phyloP scores from a whole-genome alignment of 306 rosid genomes.

The Vigna hirtella region DNA sequence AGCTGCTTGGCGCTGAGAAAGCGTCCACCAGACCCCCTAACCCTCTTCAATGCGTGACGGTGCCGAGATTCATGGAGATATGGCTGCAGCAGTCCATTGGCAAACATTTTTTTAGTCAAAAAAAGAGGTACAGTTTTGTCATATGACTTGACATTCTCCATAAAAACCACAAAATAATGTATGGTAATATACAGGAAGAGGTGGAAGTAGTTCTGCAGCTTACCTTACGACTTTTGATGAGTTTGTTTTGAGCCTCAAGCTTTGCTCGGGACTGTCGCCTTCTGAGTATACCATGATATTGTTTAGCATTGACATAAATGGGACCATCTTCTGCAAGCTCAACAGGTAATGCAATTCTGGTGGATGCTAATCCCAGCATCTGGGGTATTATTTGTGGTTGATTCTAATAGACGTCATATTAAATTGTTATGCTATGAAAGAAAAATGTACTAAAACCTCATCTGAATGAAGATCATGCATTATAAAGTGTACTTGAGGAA shows the following conservation, averaged over 20 bases:
- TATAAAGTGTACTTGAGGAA: slow-evolving; percentile 20
- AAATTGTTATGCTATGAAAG: background rate
- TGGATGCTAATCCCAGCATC: slow-evolving; percentile 67
- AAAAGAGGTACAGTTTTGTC: background rate
- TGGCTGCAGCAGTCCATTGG: slow-evolving; percentile 72
- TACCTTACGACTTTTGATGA: slow-evolving; percentile 79
- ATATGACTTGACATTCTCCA: background rate
- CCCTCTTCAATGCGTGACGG: slow-evolving; percentile 81
- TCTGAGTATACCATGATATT: slow-evolving; percentile 88
- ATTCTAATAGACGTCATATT: slow-evolving; percentile 36
- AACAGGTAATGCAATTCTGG: slow-evolving; percentile 73
- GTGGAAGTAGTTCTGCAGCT: background rate
- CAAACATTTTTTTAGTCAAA: slow-evolving; percentile 22
- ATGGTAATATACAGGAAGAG: background rate
- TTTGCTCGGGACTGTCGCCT: slow-evolving; percentile 93
- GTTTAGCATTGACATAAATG: slow-evolving; percentile 90
- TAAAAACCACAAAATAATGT: background rate
- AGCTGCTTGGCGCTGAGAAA: slow-evolving; percentile 76
- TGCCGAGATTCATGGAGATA: slow-evolving; percentile 97
- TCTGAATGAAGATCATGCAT: background rate
- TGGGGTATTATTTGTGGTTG: slow-evolving; percentile 54
- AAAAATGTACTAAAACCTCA: background rate
- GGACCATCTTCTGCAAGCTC: slow-evolving; percentile 88
- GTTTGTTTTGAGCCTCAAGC: slow-evolving; percentile 84
- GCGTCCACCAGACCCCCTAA: slow-evolving; percentile 93